These are phyloP conservation scores for Aspergillus thermomutatus DNA, from an alignment of 2,329 filamentous ascomycete genomes.

Conservation along the genomic window DNA sequence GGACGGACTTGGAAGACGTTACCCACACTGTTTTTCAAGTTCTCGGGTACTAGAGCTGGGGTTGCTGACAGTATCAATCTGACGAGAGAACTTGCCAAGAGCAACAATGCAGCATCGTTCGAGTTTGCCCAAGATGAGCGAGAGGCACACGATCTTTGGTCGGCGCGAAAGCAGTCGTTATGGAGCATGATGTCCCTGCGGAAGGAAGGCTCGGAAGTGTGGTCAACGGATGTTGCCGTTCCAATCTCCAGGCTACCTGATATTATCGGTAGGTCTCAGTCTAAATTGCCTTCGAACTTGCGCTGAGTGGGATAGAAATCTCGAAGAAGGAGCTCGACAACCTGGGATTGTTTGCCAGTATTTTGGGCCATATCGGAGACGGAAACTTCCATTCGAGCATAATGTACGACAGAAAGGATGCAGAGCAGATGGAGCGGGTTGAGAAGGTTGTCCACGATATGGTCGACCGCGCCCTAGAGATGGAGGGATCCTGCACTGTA, in stretches of 20 bases:
- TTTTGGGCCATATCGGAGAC: slow-evolving; percentile 86
- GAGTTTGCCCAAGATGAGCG: slow-evolving; percentile 54
- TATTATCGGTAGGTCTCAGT: slow-evolving; percentile 50
- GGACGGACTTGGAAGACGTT: slow-evolving; percentile 44
- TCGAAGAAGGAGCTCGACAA: slow-evolving; percentile 88
- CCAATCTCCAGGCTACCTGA: slow-evolving; percentile 60
- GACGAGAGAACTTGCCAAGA: slow-evolving; percentile 65
- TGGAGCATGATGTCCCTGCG: slow-evolving; percentile 60
- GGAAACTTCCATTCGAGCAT: slow-evolving; percentile 95
- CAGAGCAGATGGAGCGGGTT: slow-evolving; percentile 69
- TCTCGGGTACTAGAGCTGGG: slow-evolving; percentile 73
- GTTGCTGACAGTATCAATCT: slow-evolving; percentile 72
- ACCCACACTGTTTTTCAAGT: slow-evolving; percentile 48
- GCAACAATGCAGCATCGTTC: slow-evolving; percentile 55
- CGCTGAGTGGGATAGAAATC: slow-evolving; percentile 55
- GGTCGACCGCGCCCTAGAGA: slow-evolving; percentile 84
- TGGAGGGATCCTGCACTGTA: slow-evolving; percentile 86
- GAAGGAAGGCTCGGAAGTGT: slow-evolving; percentile 55
- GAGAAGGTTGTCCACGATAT: slow-evolving; percentile 83
- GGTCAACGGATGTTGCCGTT: slow-evolving; percentile 61
- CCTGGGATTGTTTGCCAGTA: slow-evolving; percentile 79
- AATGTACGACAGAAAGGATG: slow-evolving; percentile 72
- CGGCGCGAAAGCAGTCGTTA: slow-evolving; percentile 57
- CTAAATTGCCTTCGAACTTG: not conserved
- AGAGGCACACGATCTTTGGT: slow-evolving; percentile 58